These are phyloP conservation scores for Ceratocystis colombiana DNA, from an alignment of 2,329 filamentous ascomycete genomes.

Conservation along the genomic window DNA sequence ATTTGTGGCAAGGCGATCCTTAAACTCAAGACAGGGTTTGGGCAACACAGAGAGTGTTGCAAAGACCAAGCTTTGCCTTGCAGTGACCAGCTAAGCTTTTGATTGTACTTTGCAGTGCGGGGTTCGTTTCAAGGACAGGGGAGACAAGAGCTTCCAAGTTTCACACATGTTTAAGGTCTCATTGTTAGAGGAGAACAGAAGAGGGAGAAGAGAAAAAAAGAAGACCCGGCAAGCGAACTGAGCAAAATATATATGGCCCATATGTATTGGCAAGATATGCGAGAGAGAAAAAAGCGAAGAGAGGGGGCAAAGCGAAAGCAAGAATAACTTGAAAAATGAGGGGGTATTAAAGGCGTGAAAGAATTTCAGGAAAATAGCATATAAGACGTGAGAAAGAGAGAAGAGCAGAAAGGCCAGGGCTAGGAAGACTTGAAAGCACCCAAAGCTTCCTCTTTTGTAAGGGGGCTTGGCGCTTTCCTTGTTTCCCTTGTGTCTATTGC, in stretches of 20 bases:
- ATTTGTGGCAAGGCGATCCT: too few relatives aligned
- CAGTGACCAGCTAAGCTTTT: background rate
- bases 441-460: background rate
- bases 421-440: background rate
- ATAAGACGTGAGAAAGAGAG: constrained; percentile 4
- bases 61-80: too few relatives aligned
- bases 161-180: constrained; percentile 5
- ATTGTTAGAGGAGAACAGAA: background rate
- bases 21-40: too few relatives aligned
- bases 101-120: background rate
- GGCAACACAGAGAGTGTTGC: too few relatives aligned
- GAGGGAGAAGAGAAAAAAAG: constrained; percentile 3
- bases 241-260: background rate
- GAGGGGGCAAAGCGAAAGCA: background rate
- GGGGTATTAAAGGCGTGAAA: constrained; percentile 22
- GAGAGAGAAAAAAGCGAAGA: background rate
- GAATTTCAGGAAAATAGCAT: constrained; percentile 5
- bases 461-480: background rate
- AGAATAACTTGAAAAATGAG: constrained; percentile 12
- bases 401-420: background rate
- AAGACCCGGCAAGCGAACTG: background rate
- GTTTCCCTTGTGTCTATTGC: background rate
- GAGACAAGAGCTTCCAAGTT: background rate
- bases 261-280: background rate
- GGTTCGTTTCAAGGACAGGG: background rate